Evolutionary conservation across 1,139 yeast species (phyloP).

Genomic region (Suhomyces ambrosiae): DNA sequence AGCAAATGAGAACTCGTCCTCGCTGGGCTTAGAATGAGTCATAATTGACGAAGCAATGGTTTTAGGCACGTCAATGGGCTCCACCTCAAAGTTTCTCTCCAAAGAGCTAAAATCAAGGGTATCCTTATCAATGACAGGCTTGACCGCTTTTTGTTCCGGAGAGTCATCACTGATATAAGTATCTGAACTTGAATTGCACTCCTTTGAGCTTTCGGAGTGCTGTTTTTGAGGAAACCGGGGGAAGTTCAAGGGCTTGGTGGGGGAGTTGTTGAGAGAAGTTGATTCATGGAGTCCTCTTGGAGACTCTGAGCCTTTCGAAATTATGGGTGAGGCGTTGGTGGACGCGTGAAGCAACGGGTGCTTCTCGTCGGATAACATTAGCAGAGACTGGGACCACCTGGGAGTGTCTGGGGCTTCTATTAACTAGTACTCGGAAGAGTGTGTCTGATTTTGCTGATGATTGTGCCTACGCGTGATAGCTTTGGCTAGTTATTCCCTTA

Average conservation of each 20-base stretch:
- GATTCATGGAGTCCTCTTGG: constrained; percentile 12
- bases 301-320: neutral
- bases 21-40: constrained; percentile 16
- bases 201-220: constrained; percentile 20
- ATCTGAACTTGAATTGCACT: constrained; percentile 45
- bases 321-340: constrained; percentile 5
- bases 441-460: too few species aligned
- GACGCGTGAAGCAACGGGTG: constrained; percentile 11
- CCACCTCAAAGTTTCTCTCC: constrained; percentile 33
- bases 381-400: neutral
- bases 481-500: constrained; percentile 7
- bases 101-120: constrained; percentile 20
- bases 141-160: constrained; percentile 8
- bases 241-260: constrained; percentile 40
- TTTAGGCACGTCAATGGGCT: constrained; percentile 19
- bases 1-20: constrained; percentile 35
- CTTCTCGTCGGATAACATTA: constrained; percentile 9
- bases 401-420: neutral
- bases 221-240: constrained; percentile 19
- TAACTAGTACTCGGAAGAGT: too few species aligned
- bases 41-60: constrained; percentile 17
- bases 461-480: constrained; percentile 3
- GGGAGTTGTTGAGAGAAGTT: constrained; percentile 27
- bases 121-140: constrained; percentile 1
- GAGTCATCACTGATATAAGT: constrained; percentile 43